Percentiles rank a stretch among this genome's conserved stretches.
phyloP scores from a whole-genome alignment of 73 alveolate genomes.

The Tetrahymena malaccensis region DNA sequence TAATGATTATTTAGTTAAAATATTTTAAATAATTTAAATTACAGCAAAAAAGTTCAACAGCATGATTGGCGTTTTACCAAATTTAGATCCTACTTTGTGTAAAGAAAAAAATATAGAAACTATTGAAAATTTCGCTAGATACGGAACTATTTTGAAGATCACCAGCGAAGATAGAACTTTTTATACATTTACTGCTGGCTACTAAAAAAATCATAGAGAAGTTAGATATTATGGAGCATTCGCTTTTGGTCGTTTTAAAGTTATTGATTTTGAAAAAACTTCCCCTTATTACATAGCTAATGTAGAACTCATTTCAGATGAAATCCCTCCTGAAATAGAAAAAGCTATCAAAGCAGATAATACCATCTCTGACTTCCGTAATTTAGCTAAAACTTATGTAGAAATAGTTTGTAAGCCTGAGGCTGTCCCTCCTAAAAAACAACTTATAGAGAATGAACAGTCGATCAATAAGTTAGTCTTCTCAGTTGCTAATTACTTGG shows the following conservation, averaged over 20 bases:
- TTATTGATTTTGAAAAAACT: background rate
- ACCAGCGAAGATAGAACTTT: background rate
- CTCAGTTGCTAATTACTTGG: slow-evolving; percentile 17
- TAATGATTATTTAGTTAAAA: background rate
- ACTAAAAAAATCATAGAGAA: background rate
- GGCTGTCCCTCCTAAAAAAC: background rate
- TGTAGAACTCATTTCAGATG: background rate
- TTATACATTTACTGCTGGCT: background rate
- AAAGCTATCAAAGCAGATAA: background rate
- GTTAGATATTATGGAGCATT: background rate
- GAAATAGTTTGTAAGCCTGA: slow-evolving; percentile 1
- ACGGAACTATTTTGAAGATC: background rate
- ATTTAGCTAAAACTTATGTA: background rate
- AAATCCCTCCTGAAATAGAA: background rate
- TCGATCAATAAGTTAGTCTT: slow-evolving; percentile 11
- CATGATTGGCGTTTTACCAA: background rate
- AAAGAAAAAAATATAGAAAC: background rate
- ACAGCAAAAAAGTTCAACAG: background rate
- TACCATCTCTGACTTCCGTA: slow-evolving; percentile 14
- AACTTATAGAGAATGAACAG: slow-evolving; percentile 21
- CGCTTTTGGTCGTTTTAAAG: background rate
- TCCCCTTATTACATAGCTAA: background rate
- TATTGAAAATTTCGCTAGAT: background rate
- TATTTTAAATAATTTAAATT: background rate
- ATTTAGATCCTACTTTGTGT: background rate